Percentiles rank a stretch among this genome's conserved stretches.
These are phyloP conservation scores for Neurospora tetraspora DNA, from an alignment of 495 filamentous ascomycete species.

Conservation along the genomic window DNA sequence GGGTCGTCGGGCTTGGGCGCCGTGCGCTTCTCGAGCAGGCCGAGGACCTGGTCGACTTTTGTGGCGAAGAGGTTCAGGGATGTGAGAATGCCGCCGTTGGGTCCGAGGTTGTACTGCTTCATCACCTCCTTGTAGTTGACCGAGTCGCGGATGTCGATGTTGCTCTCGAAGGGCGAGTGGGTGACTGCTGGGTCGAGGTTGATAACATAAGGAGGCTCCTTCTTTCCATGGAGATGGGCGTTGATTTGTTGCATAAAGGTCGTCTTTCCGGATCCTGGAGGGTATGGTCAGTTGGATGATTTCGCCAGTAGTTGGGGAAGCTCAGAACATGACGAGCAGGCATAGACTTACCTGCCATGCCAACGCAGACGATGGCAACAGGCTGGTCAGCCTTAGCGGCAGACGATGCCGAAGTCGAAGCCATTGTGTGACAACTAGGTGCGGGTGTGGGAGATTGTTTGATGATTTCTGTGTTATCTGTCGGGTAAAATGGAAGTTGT, in stretches of 20 bases:
- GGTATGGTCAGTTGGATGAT: not conserved
- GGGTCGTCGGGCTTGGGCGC: slow-evolving; percentile 52
- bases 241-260: slow-evolving; percentile 99
- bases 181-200: slow-evolving; percentile 95
- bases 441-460: not conserved
- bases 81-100: slow-evolving; percentile 96
- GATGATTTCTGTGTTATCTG: not conserved
- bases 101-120: slow-evolving; percentile 96
- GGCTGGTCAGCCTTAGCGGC: slow-evolving; percentile 22
- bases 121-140: slow-evolving; percentile 99
- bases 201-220: slow-evolving; percentile 76
- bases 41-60: slow-evolving; percentile 90
- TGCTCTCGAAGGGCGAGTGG: slow-evolving; percentile 91
- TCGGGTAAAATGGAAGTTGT: not conserved
- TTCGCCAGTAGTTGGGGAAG: not conserved
- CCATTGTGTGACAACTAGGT: slow-evolving; percentile 5
- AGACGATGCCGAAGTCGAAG: slow-evolving; percentile 12
- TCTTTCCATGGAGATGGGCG: slow-evolving; percentile 69
- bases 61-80: slow-evolving; percentile 94
- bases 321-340: not conserved
- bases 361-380: slow-evolving; percentile 79
- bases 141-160: slow-evolving; percentile 97
- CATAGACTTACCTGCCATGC: slow-evolving; percentile 68
- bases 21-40: slow-evolving; percentile 79
- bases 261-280: slow-evolving; percentile 81